Evolutionary conservation across 139 green algal genomes (phyloP).

Genomic region (Coelastrella sp.): DNA sequence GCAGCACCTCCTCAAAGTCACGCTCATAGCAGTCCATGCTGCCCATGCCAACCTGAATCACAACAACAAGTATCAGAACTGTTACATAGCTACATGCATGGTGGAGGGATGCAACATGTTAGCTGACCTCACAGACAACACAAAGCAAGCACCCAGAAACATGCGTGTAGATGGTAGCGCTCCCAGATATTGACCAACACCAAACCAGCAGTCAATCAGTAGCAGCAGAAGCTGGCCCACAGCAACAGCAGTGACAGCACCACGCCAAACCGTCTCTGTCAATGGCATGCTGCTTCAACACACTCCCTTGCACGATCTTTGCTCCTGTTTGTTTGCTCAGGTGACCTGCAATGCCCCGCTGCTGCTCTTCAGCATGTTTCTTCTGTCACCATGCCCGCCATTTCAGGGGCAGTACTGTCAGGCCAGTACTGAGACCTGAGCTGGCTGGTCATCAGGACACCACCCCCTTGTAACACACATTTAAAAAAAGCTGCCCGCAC

Average conservation of each 20-base stretch:
- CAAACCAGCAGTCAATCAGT: neutral
- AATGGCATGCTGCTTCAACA: neutral
- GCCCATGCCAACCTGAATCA: slow-evolving; percentile 85
- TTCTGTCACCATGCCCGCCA: neutral
- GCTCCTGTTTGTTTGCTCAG: too few species aligned
- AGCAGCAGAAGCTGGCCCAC: neutral
- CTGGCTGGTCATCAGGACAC: too few species aligned
- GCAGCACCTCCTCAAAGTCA: slow-evolving; percentile 95
- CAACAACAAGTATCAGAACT: neutral
- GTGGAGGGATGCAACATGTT: too few species aligned
- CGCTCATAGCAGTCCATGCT: slow-evolving; percentile 93
- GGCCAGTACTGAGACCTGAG: too few species aligned
- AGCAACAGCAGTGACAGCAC: neutral
- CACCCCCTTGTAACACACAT: neutral
- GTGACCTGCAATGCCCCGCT: too few species aligned
- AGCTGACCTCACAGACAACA: too few species aligned
- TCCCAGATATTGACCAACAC: too few species aligned
- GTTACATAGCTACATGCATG: neutral
- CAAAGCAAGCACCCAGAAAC: neutral
- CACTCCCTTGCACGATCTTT: too few species aligned
- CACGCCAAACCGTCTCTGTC: too few species aligned
- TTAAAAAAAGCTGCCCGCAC: slow-evolving; percentile 47
- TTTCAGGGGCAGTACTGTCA: too few species aligned
- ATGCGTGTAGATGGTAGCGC: neutral
- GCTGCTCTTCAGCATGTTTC: too few species aligned